Base-by-base conservation (phyloP, 495 filamentous ascomycete genomes). In the Annulohypoxylon maeteangense region DNA sequence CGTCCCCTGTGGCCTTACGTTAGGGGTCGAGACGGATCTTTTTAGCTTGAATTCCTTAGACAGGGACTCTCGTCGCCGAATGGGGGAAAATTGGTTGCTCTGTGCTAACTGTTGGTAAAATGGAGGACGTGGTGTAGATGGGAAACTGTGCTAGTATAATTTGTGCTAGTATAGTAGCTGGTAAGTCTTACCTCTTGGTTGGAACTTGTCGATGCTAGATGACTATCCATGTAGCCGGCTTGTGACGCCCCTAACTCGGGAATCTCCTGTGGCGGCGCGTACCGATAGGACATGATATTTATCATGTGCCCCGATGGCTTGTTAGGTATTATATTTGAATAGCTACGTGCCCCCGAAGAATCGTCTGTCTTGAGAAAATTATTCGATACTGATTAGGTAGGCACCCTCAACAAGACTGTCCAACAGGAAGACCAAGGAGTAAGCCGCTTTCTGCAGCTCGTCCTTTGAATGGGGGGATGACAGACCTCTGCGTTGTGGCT, bases 1-100 rank as follows among this genome's bases (percentile, higher is more conserved):
- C 48, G 67, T 74, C 73, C 68, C 82, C 79, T 82, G 78, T 51
- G 84, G 81, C 67, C 89, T 87, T 68, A 90, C 87, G 80, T 86
- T 90, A 72, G 90, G 87, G 69, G 87, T 91, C 71, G 91, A 90
- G 68, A 87, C 80, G 65, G 89, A 88, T 70, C 86, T 84, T 79
- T 89, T 89, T 69, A 92, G 68, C 78, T 82, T 84, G 68, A 76
- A 72, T 67, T 78, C 75, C 63, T 79, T 74, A 44, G 79, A 79
- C 40, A 78, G 70, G 31, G 78, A 77, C 56, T 77, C 78, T 44
- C 76, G 78, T 68, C 79, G 80, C 55, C 80, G 76, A 55, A 55
- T 40, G 44, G 67, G 68, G 59, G 61, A 23, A 20, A 65, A 64
- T 31, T 70, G 70, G 78, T 80, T 82, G 71, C 78, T 81, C 65